Percentiles rank a stretch among this genome's conserved stretches.
Conservation (phyloP, 768 basidiomycete species). For the Serendipita sp. region DNA sequence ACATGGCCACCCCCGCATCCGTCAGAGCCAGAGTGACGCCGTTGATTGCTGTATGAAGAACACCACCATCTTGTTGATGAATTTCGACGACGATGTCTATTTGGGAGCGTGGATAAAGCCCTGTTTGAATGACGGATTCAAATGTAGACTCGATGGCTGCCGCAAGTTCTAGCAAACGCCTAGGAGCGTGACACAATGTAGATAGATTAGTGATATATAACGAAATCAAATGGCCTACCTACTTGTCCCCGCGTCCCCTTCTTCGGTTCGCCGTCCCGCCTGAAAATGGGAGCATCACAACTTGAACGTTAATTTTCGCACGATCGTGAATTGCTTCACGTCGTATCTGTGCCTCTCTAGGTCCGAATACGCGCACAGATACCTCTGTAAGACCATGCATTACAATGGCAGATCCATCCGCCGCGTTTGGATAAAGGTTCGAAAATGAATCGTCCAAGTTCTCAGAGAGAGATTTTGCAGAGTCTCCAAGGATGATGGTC, state of each 20-base stretch:
- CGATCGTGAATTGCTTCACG: constrained; percentile 73
- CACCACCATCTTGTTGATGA: constrained; percentile 74
- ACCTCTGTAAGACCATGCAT: constrained; percentile 86
- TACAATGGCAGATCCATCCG: constrained; percentile 74
- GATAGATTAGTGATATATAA: neutral
- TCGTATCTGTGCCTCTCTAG: constrained; percentile 70
- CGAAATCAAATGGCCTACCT: constrained; percentile 20
- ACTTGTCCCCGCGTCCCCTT: constrained; percentile 77
- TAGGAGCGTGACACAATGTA: constrained; percentile 17
- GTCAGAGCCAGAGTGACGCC: constrained; percentile 85
- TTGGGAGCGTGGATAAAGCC: constrained; percentile 82
- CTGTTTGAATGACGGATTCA: constrained; percentile 83
- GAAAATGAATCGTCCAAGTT: constrained; percentile 15
- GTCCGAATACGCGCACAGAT: constrained; percentile 77
- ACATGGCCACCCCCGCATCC: constrained; percentile 75
- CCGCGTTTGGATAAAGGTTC: constrained; percentile 41
- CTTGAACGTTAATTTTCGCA: constrained; percentile 78
- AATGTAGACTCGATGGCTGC: constrained; percentile 84
- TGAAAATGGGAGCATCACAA: constrained; percentile 75
- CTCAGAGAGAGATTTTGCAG: neutral
- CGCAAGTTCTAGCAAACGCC: constrained; percentile 76
- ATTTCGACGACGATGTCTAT: constrained; percentile 92
- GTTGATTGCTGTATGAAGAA: constrained; percentile 84
- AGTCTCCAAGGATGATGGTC: constrained; percentile 43
- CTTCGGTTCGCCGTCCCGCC: constrained; percentile 54